Evolutionary conservation across 2,329 filamentous ascomycete species (phyloP).

Genomic region (Fonsecaea nubica): DNA sequence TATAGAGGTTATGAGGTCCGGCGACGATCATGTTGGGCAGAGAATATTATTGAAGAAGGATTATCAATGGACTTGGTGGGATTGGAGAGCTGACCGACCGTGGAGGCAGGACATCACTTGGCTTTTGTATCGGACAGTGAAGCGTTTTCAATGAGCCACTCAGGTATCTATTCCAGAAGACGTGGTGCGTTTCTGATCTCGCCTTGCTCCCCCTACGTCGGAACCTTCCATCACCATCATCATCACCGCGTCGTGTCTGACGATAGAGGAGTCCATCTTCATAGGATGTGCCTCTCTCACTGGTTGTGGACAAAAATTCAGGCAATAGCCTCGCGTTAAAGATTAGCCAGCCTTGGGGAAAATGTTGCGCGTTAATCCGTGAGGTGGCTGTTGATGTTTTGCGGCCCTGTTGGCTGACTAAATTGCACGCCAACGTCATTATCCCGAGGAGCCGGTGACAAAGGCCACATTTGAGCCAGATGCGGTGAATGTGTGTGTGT

Average conservation of each 20-base stretch:
- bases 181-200: not conserved
- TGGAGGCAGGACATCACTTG: not conserved
- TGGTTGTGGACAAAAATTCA: slow-evolving; percentile 25
- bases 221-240: not conserved
- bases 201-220: not conserved
- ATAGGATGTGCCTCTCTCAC: not conserved
- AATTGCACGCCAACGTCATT: slow-evolving; percentile 16
- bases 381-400: not conserved
- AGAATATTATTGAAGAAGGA: not conserved
- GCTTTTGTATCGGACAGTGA: not conserved
- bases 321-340: slow-evolving; percentile 22
- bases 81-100: not conserved
- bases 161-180: not conserved
- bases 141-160: not conserved
- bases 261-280: not conserved
- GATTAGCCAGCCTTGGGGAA: slow-evolving; percentile 23
- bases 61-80: not conserved
- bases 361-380: slow-evolving; percentile 24
- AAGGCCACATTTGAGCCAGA: not conserved
- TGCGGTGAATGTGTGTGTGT: not conserved
- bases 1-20: slow-evolving; percentile 37
- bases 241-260: not conserved
- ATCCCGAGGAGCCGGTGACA: not conserved
- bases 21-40: slow-evolving; percentile 25
- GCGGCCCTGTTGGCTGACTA: not conserved